Conservation (phyloP, 192 early-diverging fungal genomes). For the Borealophlyctis nickersoniae region DNA sequence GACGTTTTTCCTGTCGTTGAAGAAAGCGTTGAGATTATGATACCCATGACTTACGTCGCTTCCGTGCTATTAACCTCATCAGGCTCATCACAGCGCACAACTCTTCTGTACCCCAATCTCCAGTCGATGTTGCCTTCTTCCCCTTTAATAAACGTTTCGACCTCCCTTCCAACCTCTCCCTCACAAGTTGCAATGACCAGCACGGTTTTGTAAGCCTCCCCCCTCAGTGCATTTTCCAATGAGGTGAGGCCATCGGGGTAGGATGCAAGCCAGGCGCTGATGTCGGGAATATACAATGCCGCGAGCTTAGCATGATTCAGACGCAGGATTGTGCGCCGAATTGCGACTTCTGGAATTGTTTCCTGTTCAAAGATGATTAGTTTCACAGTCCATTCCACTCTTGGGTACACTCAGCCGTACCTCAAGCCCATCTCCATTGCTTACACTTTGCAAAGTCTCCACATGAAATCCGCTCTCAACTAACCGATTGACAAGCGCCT, state of each 20-base stretch:
- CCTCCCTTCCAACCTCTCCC: neutral
- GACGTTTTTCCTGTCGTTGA: conserved; percentile 18
- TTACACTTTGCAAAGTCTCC: conserved; percentile 45
- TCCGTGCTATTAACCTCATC: conserved; percentile 36
- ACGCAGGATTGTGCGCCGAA: no score
- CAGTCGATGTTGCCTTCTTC: conserved; percentile 7
- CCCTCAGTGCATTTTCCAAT: no score
- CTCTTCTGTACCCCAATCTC: conserved; percentile 16
- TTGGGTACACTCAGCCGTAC: no score
- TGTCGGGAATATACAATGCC: no score
- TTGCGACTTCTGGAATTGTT: no score
- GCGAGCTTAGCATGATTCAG: no score
- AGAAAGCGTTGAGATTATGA: neutral
- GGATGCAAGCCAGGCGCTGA: no score
- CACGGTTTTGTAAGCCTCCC: conserved; percentile 22
- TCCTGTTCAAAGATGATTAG: no score
- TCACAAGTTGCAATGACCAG: conserved; percentile 30
- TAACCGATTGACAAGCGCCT: conserved; percentile 52
- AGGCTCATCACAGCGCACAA: neutral
- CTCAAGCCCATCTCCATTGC: neutral
- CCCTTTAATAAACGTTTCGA: conserved; percentile 9
- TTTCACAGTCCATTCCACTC: no score
- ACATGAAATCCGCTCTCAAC: conserved; percentile 52
- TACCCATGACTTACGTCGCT: conserved; percentile 4
- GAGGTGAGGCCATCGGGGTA: no score